Conservation (phyloP, 108 stramenopile genomes). For the Fragilariopsis cylindrus region DNA sequence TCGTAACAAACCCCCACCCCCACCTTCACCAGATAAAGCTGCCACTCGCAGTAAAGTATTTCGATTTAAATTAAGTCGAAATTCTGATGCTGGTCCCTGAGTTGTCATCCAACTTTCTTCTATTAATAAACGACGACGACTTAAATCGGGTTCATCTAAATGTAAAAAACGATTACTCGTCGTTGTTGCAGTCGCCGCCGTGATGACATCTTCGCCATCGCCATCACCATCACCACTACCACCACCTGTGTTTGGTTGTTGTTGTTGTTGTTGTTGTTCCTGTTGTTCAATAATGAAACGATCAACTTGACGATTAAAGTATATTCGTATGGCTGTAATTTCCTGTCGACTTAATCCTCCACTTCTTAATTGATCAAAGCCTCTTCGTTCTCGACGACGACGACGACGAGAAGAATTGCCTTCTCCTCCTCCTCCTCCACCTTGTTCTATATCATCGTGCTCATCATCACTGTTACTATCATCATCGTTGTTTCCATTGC, state of each 20-base stretch:
- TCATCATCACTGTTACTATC: not conserved
- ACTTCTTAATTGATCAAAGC: constrained; percentile 81
- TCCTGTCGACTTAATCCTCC: constrained; percentile 62
- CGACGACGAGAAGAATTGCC: not conserved
- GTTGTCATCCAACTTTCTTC: constrained; percentile 86
- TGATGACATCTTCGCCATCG: not conserved
- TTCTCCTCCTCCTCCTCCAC: constrained; percentile 13
- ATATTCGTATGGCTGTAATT: constrained; percentile 70
- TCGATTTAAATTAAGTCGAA: constrained; percentile 79
- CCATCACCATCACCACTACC: not conserved
- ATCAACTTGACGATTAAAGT: constrained; percentile 80
- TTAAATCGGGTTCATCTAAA: constrained; percentile 32
- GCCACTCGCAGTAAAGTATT: constrained; percentile 38
- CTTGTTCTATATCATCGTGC: not conserved
- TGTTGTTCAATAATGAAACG: constrained; percentile 48
- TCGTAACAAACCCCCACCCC: not conserved
- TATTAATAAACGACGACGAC: constrained; percentile 43
- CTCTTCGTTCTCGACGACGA: constrained; percentile 43
- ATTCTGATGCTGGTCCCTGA: constrained; percentile 82
- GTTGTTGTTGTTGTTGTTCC: constrained; percentile 11
- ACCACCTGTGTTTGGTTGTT: not conserved
- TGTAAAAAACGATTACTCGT: not conserved
- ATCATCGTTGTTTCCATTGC: no score
- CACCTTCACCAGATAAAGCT: constrained; percentile 12
- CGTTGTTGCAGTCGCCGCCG: not conserved